Evolutionary conservation across 768 basidiomycete species (phyloP).

Genomic region (Tylopilus plumbeoviolaceoides): DNA sequence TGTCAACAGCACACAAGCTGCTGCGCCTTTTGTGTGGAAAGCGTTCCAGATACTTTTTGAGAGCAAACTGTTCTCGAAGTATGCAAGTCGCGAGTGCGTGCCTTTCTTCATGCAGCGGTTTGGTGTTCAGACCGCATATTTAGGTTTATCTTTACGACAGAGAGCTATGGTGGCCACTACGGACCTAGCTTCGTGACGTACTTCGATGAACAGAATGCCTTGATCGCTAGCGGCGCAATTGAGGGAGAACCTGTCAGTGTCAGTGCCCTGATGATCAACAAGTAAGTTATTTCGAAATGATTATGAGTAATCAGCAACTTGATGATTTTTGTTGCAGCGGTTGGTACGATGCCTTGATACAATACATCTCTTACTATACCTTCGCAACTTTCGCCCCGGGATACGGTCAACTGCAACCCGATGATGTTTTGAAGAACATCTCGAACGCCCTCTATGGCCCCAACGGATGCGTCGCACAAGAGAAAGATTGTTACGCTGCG

Average conservation of each 20-base stretch:
- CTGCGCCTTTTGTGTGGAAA: slow-evolving; percentile 56
- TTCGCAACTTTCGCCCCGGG: slow-evolving; percentile 63
- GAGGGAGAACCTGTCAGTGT: slow-evolving; percentile 50
- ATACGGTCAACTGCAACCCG: slow-evolving; percentile 57
- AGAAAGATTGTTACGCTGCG: slow-evolving; percentile 53
- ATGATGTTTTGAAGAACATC: slow-evolving; percentile 42
- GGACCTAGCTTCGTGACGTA: slow-evolving; percentile 61
- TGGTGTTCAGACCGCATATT: not conserved
- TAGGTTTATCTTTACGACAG: slow-evolving; percentile 62
- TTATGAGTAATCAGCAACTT: not conserved
- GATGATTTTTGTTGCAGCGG: slow-evolving; percentile 36
- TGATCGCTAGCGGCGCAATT: slow-evolving; percentile 42
- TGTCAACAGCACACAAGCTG: slow-evolving; percentile 49
- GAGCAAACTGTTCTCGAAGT: slow-evolving; percentile 48
- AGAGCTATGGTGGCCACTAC: slow-evolving; percentile 69
- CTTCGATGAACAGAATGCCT: slow-evolving; percentile 58
- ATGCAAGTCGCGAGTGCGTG: slow-evolving; percentile 50
- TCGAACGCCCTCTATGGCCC: slow-evolving; percentile 45
- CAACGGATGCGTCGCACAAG: slow-evolving; percentile 53
- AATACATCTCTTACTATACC: slow-evolving; percentile 55
- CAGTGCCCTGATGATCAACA: slow-evolving; percentile 63
- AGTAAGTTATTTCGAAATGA: slow-evolving; percentile 31
- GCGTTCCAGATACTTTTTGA: slow-evolving; percentile 64
- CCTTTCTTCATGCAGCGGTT: not conserved
- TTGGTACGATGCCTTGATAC: slow-evolving; percentile 63